Evolutionary conservation across 169 alveolate species (phyloP), one percentile per base, ranked within the genome.

Genomic region (Eimeria falciformis): DNA sequence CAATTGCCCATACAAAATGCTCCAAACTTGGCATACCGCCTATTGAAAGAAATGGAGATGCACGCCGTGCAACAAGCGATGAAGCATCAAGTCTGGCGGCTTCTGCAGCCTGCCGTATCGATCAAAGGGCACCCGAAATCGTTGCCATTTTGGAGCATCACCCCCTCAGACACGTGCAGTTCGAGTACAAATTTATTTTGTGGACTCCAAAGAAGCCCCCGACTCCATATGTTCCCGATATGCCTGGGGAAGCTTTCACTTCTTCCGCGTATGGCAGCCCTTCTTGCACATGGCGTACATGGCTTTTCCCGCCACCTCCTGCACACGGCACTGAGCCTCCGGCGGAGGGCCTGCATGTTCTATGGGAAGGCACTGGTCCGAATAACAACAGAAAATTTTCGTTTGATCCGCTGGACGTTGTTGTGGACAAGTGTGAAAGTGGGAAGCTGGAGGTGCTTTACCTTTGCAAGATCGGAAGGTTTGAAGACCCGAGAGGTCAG

Each of bases 221-320:
- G 55, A 11, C 91, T n/a, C 82, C 79, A 6, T 84, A 66, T 29
- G 91, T 84, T 25, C 79, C 91, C n/a, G 69, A 58, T 45, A 84
- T 68, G 43, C 85, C 92, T 0, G 93, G 89, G 27, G 93, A 77
- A 25, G 47, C 69, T 23, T 83, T 62, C 46, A 78, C 37, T 47
- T 55, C 58, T 17, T 65, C 43, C 21, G 89, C 89, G 40, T 83
- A 83, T 68, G 91, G 91, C 81, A 83, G 91, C 91, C 69, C 69
- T 46, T 43, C 73, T 29, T 83, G 69, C 56, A 53, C 79, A 25
- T 89, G 93, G 93, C 78, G 93, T n/a, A 46, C 85, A 29, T 89
- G 93, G 93, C 78, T 89, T 69, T 89, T 89, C 47, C 93, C 93
- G 14, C 93, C 93, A 5, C 66, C 75, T 21, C 93, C 93, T 18